A percentile compares a stretch with the other conserved stretches of the same genome.
phyloP scores from a whole-genome alignment of 805 yeast genomes.

The Lipomyces sp. region DNA sequence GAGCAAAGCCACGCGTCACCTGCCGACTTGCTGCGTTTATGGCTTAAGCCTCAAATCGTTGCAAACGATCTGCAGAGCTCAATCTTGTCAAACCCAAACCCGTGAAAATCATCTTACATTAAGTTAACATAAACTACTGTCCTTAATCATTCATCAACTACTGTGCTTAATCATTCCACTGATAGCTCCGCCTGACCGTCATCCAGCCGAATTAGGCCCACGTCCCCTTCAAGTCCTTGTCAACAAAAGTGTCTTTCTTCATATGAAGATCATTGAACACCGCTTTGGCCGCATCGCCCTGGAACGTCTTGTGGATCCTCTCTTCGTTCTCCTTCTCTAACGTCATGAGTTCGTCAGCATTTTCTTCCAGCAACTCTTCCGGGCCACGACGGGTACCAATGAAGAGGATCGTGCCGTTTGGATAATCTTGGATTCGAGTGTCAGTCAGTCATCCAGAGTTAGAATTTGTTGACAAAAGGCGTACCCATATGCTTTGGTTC shows the following conservation, averaged over 20 bases:
- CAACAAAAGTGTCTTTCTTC: background rate
- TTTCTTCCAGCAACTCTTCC: constrained; percentile 8
- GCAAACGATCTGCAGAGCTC: too few species aligned
- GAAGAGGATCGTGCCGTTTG: constrained; percentile 13
- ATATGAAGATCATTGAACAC: constrained; percentile 11
- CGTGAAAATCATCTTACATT: too few species aligned
- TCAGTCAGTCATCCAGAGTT: background rate
- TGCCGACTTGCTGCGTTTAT: too few species aligned
- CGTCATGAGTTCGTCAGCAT: background rate
- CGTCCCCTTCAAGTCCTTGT: constrained; percentile 5
- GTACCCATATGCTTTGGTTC: constrained; percentile 18
- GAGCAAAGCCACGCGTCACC: too few species aligned
- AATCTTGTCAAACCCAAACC: too few species aligned
- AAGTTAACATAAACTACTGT: too few species aligned
- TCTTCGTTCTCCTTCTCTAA: constrained; percentile 15
- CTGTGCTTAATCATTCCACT: background rate
- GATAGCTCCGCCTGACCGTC: background rate
- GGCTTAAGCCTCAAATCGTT: too few species aligned
- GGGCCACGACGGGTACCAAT: constrained; percentile 9
- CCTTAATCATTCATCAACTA: background rate
- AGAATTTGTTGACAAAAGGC: background rate
- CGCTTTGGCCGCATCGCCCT: constrained; percentile 1
- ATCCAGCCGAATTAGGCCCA: background rate
- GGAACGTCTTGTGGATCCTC: constrained; percentile 1
- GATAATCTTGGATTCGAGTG: constrained; percentile 5